These are phyloP conservation scores for Cenchrus americanus DNA, from an alignment of 176 grass and related monocot genomes.

Conservation along the genomic window DNA sequence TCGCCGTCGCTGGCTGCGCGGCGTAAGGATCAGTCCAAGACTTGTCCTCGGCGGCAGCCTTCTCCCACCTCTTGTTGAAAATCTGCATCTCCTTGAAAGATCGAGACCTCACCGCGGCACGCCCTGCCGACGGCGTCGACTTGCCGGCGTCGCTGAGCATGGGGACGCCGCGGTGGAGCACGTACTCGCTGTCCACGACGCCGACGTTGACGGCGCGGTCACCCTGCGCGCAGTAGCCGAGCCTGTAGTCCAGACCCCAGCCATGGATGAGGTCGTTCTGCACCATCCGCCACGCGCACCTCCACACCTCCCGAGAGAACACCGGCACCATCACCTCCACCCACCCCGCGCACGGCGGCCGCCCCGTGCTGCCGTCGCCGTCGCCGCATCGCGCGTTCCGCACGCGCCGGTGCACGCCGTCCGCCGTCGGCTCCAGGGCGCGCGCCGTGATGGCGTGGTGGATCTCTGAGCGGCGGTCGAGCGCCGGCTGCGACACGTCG, in stretches of 20 bases:
- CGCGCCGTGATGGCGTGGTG: conserved; percentile 9
- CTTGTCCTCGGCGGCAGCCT: background rate
- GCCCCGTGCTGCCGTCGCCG: background rate
- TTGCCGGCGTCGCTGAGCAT: background rate
- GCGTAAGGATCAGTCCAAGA: background rate
- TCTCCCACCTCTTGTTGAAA: background rate
- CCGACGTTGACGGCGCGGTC: background rate
- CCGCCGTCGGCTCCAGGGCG: background rate
- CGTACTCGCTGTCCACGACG: conserved; percentile 8
- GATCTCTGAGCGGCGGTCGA: conserved; percentile 13
- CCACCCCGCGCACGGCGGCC: background rate
- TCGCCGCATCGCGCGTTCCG: background rate
- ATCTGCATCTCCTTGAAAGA: conserved; percentile 16
- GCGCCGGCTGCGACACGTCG: conserved; percentile 22
- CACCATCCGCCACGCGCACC: conserved; percentile 13
- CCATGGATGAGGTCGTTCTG: conserved; percentile 27
- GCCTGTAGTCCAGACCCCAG: conserved; percentile 10
- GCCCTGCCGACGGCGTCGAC: background rate
- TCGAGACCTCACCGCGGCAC: background rate
- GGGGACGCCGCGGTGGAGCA: conserved; percentile 28
- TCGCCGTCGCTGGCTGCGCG: background rate
- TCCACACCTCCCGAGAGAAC: background rate
- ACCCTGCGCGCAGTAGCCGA: background rate
- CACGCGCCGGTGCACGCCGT: background rate
- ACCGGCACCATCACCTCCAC: conserved; percentile 30